Evolutionary conservation across 371 early-diverging fungal species (phyloP).

Genomic region (Gilbertella persicaria): DNA sequence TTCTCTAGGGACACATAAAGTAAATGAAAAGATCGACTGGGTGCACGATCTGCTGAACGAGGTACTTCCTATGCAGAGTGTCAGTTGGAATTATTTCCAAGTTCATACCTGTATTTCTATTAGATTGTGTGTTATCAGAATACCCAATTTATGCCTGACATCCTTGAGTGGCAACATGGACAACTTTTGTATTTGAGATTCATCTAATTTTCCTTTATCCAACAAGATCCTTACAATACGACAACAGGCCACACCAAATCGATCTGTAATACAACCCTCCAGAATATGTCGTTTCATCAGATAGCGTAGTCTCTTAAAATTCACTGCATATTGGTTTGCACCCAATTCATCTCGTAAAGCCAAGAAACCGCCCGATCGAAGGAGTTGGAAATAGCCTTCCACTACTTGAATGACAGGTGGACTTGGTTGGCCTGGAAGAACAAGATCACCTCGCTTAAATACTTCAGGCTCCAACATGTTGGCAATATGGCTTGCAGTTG

Average conservation of each 20-base stretch:
- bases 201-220: constrained; percentile 83
- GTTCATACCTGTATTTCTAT: constrained; percentile 61
- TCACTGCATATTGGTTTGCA: constrained; percentile 70
- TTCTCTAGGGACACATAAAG: constrained; percentile 75
- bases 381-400: constrained; percentile 64
- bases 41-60: constrained; percentile 82
- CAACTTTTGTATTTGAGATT: constrained; percentile 68
- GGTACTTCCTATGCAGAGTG: constrained; percentile 74
- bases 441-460: constrained; percentile 51
- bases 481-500: constrained; percentile 57
- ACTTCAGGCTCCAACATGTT: constrained; percentile 54
- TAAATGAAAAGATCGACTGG: constrained; percentile 82
- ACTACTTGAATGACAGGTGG: constrained; percentile 45
- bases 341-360: constrained; percentile 68
- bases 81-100: too few relatives aligned
- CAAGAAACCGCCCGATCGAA: constrained; percentile 68
- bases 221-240: constrained; percentile 75
- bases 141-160: constrained; percentile 67
- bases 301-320: constrained; percentile 54
- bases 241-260: constrained; percentile 68
- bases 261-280: constrained; percentile 66
- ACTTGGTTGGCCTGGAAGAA: constrained; percentile 44
- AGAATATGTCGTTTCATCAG: constrained; percentile 64
- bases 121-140: constrained; percentile 64
- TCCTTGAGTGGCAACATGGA: constrained; percentile 76